Percentiles rank a stretch among this genome's conserved stretches.
These are phyloP conservation scores for Fusarium sp. DNA, from an alignment of 2,329 filamentous ascomycete genomes.

Conservation along the genomic window DNA sequence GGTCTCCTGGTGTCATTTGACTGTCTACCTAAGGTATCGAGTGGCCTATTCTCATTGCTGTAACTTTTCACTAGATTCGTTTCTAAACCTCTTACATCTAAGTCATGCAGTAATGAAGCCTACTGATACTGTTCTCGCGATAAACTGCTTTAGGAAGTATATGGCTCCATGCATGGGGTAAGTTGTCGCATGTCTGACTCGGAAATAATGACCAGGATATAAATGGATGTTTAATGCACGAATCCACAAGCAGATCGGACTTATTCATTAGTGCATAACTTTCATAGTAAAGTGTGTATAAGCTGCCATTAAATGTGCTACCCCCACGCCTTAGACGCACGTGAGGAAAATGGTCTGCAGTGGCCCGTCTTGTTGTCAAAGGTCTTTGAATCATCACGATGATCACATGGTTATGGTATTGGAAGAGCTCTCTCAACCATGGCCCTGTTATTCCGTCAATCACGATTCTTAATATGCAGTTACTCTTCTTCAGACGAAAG, in stretches of 20 bases:
- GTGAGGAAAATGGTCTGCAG: conserved; percentile 43
- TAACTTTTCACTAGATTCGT: not conserved
- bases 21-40: rapidly evolving
- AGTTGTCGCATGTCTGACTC: not conserved
- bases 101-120: not conserved
- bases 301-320: not conserved
- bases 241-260: not conserved
- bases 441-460: conserved; percentile 17
- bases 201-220: conserved; percentile 5
- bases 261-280: not conserved
- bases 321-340: conserved; percentile 41
- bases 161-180: not conserved
- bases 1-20: not conserved
- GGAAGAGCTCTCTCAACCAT: not conserved
- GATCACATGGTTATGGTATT: conserved; percentile 12
- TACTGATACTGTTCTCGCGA: not conserved
- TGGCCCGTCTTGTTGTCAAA: conserved; percentile 30
- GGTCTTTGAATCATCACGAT: conserved; percentile 11
- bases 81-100: not conserved
- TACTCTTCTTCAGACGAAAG: not conserved
- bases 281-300: not conserved
- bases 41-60: not conserved
- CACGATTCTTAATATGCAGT: not conserved
- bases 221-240: not conserved
- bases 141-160: not conserved